A percentile compares a stretch with the other conserved stretches of the same genome.
These are phyloP conservation scores for Ascochyta viciae-villosae DNA, from an alignment of 2,329 filamentous ascomycete species.

Conservation along the genomic window DNA sequence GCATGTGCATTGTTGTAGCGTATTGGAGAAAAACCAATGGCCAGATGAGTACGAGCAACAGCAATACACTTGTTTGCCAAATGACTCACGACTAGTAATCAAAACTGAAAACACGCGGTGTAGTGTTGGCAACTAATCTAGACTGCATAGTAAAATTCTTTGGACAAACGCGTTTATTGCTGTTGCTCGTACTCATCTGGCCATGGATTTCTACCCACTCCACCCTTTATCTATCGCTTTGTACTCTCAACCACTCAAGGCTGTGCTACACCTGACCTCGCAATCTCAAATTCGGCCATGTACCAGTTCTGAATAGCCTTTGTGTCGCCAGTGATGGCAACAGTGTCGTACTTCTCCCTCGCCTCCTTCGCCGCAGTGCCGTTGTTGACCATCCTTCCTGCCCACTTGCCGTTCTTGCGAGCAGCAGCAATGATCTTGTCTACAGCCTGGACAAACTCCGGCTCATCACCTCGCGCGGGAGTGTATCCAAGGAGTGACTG, in stretches of 20 bases:
- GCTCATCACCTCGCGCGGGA: conserved; percentile 61
- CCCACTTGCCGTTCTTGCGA: conserved; percentile 69
- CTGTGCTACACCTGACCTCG: conserved; percentile 15
- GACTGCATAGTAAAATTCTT: too few species aligned
- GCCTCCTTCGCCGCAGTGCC: conserved; percentile 49
- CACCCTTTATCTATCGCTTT: not conserved
- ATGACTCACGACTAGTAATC: not conserved
- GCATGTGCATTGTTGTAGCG: too few species aligned
- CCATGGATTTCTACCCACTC: not conserved
- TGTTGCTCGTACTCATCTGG: conserved; percentile 3
- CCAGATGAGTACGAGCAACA: conserved; percentile 6
- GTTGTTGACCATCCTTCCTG: conserved; percentile 61
- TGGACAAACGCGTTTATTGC: not conserved
- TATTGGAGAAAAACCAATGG: not conserved
- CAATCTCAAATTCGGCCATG: conserved; percentile 33
- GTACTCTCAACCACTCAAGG: not conserved
- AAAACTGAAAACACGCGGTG: not conserved
- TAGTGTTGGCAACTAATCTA: not conserved
- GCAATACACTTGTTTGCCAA: conserved; percentile 2
- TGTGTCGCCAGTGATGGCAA: conserved; percentile 56
- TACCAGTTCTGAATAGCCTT: conserved; percentile 62
- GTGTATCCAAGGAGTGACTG: conserved; percentile 63
- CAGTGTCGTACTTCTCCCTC: conserved; percentile 51
- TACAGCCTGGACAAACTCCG: conserved; percentile 66
- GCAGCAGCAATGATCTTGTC: conserved; percentile 59